Base-by-base conservation (phyloP, 371 early-diverging fungal genomes). In the Coemansia sp. region DNA sequence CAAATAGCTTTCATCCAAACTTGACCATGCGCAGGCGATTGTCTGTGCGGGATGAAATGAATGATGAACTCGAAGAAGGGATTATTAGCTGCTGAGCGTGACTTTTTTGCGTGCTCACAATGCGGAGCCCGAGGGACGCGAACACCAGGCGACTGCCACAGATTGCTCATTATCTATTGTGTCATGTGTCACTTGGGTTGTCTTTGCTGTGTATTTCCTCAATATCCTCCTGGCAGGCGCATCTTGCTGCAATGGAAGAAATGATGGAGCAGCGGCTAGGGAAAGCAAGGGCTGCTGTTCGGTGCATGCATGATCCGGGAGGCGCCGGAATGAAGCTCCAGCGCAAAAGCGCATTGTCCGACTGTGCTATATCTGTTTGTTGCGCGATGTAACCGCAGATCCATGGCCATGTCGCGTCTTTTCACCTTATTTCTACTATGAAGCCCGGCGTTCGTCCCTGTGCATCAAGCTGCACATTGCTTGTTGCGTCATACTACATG, bases 21-120 rank as follows among this genome's bases (percentile, higher is more conserved):
- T n/a, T 50, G n/a, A 31, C 7, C 31, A 31, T 11, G 37, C 11
- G 37, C 37, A 37, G 37, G 37, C 37, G n/a, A 47, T 47, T 47
- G 47, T 47, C 47, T 47, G 47, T 47, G 47, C 47, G 47, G 47
- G 47, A 47, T 47, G 47, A 47, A 47, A 47, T 47, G 47, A 47
- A 47, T 18, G 47, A 47, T n/a, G 47, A 34, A 34, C 34, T 34
- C 34, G 34, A 34, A 34, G 34, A 34, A 47, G 47, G 47, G 47
- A 47, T 47, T 47, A 47, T 47, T 47, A 47, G 47, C 47, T 14
- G 47, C 34, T 34, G 47, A n/a, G 47, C 47, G 47, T 47, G 47
- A 47, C 47, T 47, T 47, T 47, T 47, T 47, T 14, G 47, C n/a
- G n/a, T n/a, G 18, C 47, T 47, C 47, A 18, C 47, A 47, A 14